These are phyloP conservation scores for Drechslera avenae DNA, from an alignment of 2,329 filamentous ascomycete genomes.

Conservation along the genomic window DNA sequence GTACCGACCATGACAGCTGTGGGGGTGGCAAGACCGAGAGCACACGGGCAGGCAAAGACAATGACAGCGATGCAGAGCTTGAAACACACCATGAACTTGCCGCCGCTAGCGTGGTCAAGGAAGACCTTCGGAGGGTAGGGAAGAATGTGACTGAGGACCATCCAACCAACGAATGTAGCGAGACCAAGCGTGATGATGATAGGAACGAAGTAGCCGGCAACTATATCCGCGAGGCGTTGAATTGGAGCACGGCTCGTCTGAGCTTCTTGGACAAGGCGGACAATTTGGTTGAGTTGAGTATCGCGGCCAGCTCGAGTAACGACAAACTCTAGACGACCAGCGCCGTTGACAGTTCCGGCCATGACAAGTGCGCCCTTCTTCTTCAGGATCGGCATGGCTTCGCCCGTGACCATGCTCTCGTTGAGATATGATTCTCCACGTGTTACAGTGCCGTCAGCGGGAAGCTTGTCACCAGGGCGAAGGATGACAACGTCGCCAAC, in stretches of 20 bases:
- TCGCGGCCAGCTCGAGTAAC: slow-evolving; percentile 92
- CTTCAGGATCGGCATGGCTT: slow-evolving; percentile 94
- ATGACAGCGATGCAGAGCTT: slow-evolving; percentile 99
- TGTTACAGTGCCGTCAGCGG: slow-evolving; percentile 85
- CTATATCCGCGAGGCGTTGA: slow-evolving; percentile 85
- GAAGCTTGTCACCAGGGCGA: slow-evolving; percentile 93
- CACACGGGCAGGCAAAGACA: slow-evolving; percentile 96
- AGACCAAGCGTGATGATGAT: slow-evolving; percentile 83
- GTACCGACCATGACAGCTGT: slow-evolving; percentile 99
- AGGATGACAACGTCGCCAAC: slow-evolving; percentile 92
- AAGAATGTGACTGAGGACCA: slow-evolving; percentile 88
- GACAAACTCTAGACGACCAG: slow-evolving; percentile 87
- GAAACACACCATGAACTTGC: slow-evolving; percentile 93
- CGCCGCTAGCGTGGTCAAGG: slow-evolving; percentile 76
- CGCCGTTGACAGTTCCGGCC: slow-evolving; percentile 93
- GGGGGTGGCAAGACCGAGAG: slow-evolving; percentile 91
- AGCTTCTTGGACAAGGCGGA: slow-evolving; percentile 96
- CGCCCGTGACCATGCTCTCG: slow-evolving; percentile 98
- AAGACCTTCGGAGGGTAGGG: slow-evolving; percentile 88
- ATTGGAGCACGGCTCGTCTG: slow-evolving; percentile 95
- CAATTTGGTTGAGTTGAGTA: slow-evolving; percentile 96
- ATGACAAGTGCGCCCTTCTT: slow-evolving; percentile 78
- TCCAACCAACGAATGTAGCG: slow-evolving; percentile 87
- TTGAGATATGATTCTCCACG: slow-evolving; percentile 92
- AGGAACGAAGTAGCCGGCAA: slow-evolving; percentile 94